Evolutionary conservation across 2,329 filamentous ascomycete species (phyloP).

Genomic region (Botrytis paeoniae): DNA sequence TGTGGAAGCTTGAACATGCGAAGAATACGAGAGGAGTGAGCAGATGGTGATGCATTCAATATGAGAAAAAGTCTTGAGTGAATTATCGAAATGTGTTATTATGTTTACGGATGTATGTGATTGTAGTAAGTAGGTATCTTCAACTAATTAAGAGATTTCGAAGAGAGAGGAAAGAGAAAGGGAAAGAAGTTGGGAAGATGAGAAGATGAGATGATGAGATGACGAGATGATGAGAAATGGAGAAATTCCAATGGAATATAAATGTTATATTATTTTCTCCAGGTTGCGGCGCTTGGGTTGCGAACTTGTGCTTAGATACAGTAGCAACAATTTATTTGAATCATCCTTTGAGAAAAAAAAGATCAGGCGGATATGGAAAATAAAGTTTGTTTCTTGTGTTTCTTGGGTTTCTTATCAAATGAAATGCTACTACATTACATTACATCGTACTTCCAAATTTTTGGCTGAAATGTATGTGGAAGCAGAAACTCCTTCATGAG

Average conservation of each 20-base stretch:
- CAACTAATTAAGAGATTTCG: neutral
- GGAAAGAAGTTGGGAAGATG: neutral
- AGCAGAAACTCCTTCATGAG: neutral
- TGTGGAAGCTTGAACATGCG: slow-evolving; percentile 12
- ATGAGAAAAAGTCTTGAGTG: neutral
- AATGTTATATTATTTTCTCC: neutral
- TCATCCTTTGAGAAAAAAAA: neutral
- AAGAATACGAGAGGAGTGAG: slow-evolving; percentile 13
- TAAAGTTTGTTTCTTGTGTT: neutral
- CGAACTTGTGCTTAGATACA: neutral
- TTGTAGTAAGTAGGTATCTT: neutral
- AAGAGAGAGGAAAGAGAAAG: neutral
- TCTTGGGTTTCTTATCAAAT: neutral
- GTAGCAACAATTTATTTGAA: neutral
- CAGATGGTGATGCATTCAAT: slow-evolving; percentile 16
- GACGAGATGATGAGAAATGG: neutral
- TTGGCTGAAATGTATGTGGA: neutral
- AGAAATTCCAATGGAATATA: neutral
- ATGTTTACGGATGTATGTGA: neutral
- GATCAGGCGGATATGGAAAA: slow-evolving; percentile 12
- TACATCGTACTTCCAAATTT: neutral
- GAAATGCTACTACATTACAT: neutral
- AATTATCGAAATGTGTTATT: slow-evolving; percentile 6
- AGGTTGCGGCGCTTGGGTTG: slow-evolving; percentile 6
- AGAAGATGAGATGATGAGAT: neutral